These are phyloP conservation scores for Euclidium syriacum DNA, from an alignment of 345 rosid genomes.

Conservation along the genomic window DNA sequence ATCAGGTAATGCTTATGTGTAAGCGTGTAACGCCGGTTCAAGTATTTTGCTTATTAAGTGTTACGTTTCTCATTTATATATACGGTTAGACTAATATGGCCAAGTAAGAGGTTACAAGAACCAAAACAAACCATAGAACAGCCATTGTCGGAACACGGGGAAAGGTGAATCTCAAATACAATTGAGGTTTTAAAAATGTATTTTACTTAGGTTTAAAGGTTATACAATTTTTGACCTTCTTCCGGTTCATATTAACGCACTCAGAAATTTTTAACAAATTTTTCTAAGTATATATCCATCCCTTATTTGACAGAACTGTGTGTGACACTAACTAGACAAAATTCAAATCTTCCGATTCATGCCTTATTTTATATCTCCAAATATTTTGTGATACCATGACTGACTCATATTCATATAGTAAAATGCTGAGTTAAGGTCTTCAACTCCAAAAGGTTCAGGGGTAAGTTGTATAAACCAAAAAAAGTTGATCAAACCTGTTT, in stretches of 20 bases:
- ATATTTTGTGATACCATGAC: not conserved
- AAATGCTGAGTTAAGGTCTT: not conserved
- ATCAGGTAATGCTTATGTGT: slow-evolving; percentile 5
- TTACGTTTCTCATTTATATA: not conserved
- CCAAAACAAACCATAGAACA: not conserved
- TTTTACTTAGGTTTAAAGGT: no score
- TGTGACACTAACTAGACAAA: no score
- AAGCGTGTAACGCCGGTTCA: slow-evolving; percentile 10
- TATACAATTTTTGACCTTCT: no score
- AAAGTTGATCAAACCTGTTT: not conserved
- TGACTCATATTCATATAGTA: not conserved
- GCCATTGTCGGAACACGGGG: no score
- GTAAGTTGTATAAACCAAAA: not conserved
- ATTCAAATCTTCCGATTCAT: no score
- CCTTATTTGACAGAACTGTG: no score
- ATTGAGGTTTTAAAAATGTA: no score
- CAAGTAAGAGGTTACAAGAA: not conserved
- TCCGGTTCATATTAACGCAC: no score
- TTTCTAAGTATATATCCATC: no score
- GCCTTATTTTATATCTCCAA: not conserved
- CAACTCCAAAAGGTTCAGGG: not conserved
- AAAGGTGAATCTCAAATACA: no score
- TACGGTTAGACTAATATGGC: not conserved
- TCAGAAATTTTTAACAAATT: no score
- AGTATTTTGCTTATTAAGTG: not conserved